Base-by-base conservation (phyloP, 1,139 yeast species). In the Zygotorulaspora mrakii region DNA sequence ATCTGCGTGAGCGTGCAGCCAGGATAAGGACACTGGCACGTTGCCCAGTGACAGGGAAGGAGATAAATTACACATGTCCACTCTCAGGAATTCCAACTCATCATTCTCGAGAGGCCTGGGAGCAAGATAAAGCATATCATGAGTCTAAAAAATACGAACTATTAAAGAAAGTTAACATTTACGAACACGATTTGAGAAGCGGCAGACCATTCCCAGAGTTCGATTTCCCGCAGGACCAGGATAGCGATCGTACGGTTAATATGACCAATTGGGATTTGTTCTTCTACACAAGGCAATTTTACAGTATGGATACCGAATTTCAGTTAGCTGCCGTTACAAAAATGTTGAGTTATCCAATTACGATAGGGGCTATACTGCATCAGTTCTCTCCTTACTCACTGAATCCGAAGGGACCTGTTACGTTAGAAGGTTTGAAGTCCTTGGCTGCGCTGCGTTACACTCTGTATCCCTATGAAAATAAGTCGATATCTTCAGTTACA, bases 231-330 rank as follows among this genome's bases (percentile, higher is more conserved):
- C 81, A 77, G 5, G 75, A 70, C 20, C 95, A 86, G 63, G 85
- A 81, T 47, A 71, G 72, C 37, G 97, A 89, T 59, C 81, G 80
- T 45, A 71, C 78, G 48, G 79, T 88, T 45, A 89, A 86, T 62
- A 76, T 89, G 63, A 70, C 80, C 39, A 81, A 76, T 62, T 91
- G 98, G 98, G 97, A 91, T 64, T 72, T 94, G 13, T 91, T 78
- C 56, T 82, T 91, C 61, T 91, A 91, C 65, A 91, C 98, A 0
- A 75, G 98, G 62, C 86, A 84, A 55, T 91, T 87, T 62, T 82
- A 79, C 55, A 89, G 97, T 4, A 89, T 91, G 97, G 95, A 91
- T 64, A 85, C 96, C 9, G 96, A 89, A 62, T 91, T 86, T 68
- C 94, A 89, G 64, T 70, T 89, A 59, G 97, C 98, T 0, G 95